A percentile compares a stretch with the other conserved stretches of the same genome.
Evolutionary conservation across 1,284 basidiomycete genomes (phyloP).

Genomic region (Ganoderma lingzhi): DNA sequence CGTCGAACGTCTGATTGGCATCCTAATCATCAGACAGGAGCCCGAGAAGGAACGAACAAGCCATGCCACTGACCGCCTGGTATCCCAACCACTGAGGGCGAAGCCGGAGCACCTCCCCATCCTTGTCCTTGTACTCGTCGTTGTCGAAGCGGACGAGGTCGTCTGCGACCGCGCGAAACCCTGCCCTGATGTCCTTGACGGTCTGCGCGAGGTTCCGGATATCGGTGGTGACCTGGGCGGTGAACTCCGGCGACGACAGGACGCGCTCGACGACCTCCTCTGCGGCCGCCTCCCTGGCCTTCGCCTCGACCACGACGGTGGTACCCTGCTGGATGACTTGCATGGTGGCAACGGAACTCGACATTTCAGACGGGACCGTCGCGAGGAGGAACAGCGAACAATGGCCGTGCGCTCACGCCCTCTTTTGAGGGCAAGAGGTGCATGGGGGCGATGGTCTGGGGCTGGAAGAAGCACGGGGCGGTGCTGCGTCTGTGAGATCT

Average conservation of each 20-base stretch:
- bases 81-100: conserved; percentile 1
- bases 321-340: neutral
- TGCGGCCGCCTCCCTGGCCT: neutral
- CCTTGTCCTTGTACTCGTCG: neutral
- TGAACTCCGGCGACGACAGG: neutral
- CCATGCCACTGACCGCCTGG: neutral
- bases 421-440: neutral
- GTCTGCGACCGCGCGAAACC: neutral
- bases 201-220: conserved; percentile 4
- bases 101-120: conserved; percentile 3
- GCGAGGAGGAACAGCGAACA: neutral
- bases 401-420: neutral
- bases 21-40: neutral
- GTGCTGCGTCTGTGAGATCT: neutral
- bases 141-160: neutral
- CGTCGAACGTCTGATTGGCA: conserved; percentile 9
- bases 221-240: neutral
- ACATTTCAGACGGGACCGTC: neutral
- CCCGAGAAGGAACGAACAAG: neutral
- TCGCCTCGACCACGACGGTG: neutral
- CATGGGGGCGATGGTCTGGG: neutral
- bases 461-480: neutral
- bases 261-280: neutral
- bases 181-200: neutral
- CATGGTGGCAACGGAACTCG: neutral